phyloP scores from a whole-genome alignment of 148 eudicot genomes.

The Camellia sinensis region DNA sequence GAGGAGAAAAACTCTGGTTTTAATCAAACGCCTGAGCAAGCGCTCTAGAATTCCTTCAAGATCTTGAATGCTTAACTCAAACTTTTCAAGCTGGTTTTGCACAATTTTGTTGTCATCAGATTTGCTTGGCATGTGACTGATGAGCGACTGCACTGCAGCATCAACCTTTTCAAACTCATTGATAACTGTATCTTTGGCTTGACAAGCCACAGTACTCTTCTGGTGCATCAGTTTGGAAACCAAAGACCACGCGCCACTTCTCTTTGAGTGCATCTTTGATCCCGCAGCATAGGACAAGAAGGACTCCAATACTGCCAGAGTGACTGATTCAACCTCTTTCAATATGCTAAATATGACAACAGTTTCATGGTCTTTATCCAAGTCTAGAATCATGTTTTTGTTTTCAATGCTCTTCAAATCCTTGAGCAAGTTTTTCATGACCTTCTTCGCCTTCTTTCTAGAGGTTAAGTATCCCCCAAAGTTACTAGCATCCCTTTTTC shows the following conservation, averaged over 20 bases:
- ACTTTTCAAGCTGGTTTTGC: conserved; percentile 12
- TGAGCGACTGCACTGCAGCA: conserved; percentile 8
- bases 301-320: conserved; percentile 17
- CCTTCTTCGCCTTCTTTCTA: conserved; percentile 10
- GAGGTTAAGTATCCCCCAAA: conserved; percentile 11
- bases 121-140: conserved; percentile 6
- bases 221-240: conserved; percentile 17
- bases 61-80: conserved; percentile 15
- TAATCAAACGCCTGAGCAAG: conserved; percentile 26
- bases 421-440: too few relatives aligned
- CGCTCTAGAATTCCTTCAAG: conserved; percentile 23
- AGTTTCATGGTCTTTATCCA: not conserved
- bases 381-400: not conserved
- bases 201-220: not conserved
- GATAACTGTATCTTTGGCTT: not conserved
- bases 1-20: conserved; percentile 26
- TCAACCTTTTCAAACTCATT: conserved; percentile 18
- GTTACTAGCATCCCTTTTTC: conserved; percentile 13
- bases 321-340: conserved; percentile 20
- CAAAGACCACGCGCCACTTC: conserved; percentile 17
- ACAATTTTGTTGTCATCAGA: not conserved
- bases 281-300: conserved; percentile 14
- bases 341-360: not conserved
- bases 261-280: conserved; percentile 4
- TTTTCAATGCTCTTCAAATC: not conserved